Evolutionary conservation across 2,329 filamentous ascomycete genomes (phyloP).

Genomic region (Remersonia thermophila): DNA sequence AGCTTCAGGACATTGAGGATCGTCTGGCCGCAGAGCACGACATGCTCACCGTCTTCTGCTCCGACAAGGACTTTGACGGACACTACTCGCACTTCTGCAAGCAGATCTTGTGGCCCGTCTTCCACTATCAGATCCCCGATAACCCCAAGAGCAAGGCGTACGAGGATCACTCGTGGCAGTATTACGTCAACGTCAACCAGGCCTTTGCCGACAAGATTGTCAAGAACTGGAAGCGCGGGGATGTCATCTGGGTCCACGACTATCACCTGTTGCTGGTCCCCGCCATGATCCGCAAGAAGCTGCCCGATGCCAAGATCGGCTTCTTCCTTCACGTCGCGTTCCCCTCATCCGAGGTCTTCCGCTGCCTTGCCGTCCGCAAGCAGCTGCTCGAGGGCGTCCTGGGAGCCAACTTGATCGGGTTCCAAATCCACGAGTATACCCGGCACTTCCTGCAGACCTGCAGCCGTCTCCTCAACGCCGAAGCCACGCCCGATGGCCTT

Average conservation of each 20-base stretch:
- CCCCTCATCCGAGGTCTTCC: constrained; percentile 90
- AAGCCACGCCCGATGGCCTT: constrained; percentile 77
- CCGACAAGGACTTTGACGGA: constrained; percentile 84
- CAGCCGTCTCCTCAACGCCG: constrained; percentile 79
- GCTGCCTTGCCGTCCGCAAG: constrained; percentile 76
- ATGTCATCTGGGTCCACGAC: constrained; percentile 90
- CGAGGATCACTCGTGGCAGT: constrained; percentile 92
- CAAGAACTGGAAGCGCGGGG: constrained; percentile 84
- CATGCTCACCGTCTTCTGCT: constrained; percentile 72
- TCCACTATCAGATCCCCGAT: constrained; percentile 96
- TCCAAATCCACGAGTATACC: constrained; percentile 87
- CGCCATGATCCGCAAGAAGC: constrained; percentile 75
- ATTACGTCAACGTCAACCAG: constrained; percentile 85
- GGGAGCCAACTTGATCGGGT: constrained; percentile 82
- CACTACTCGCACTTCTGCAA: constrained; percentile 97
- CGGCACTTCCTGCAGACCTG: constrained; percentile 94
- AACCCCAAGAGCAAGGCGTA: constrained; percentile 98
- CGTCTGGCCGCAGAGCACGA: constrained; percentile 69
- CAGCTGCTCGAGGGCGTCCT: constrained; percentile 86
- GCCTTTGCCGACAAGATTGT: constrained; percentile 85
- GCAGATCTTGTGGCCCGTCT: constrained; percentile 93
- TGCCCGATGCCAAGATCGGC: constrained; percentile 87
- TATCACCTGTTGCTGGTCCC: constrained; percentile 88
- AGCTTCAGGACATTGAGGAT: constrained; percentile 74
- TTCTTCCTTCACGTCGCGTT: constrained; percentile 95